phyloP scores from a whole-genome alignment of 495 filamentous ascomycete species.

The Monascus purpureus region DNA sequence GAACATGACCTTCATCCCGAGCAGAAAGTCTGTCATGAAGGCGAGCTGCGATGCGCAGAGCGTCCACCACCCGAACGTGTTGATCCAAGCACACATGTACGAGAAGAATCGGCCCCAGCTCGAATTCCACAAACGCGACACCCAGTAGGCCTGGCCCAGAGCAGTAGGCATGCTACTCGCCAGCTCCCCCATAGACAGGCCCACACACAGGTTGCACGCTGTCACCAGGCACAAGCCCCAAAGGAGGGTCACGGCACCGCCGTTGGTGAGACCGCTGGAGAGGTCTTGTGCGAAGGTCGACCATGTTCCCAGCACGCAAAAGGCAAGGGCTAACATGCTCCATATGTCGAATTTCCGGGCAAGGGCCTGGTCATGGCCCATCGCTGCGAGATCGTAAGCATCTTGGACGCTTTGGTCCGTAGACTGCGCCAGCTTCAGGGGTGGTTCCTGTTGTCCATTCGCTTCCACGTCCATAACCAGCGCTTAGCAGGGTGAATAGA shows the following conservation, averaged over 20 bases:
- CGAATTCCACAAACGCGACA: conserved; percentile 24
- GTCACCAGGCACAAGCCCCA: conserved; percentile 32
- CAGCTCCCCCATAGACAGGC: conserved; percentile 30
- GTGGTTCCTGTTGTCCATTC: conserved; percentile 5
- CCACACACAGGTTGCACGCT: conserved; percentile 30
- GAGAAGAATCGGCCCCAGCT: conserved; percentile 22
- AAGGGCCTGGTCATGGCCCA: conserved; percentile 36
- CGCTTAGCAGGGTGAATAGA: not conserved
- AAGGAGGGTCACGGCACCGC: conserved; percentile 29
- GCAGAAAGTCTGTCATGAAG: conserved; percentile 33
- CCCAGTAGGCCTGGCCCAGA: conserved; percentile 31
- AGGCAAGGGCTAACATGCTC: conserved; percentile 30
- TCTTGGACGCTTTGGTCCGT: conserved; percentile 25
- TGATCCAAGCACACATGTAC: conserved; percentile 36
- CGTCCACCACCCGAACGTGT: conserved; percentile 36
- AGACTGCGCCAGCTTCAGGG: conserved; percentile 16
- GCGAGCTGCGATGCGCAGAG: conserved; percentile 29
- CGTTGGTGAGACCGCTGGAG: conserved; percentile 27
- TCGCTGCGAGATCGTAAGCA: conserved; percentile 33
- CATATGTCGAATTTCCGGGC: conserved; percentile 33
- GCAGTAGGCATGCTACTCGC: conserved; percentile 34
- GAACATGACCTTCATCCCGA: conserved; percentile 34
- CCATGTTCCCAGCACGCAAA: conserved; percentile 33
- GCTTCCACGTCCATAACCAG: conserved; percentile 24
- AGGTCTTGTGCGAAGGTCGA: conserved; percentile 33